Evolutionary conservation across 805 yeast species (phyloP).

Genomic region (Pichia thaimueangensis): DNA sequence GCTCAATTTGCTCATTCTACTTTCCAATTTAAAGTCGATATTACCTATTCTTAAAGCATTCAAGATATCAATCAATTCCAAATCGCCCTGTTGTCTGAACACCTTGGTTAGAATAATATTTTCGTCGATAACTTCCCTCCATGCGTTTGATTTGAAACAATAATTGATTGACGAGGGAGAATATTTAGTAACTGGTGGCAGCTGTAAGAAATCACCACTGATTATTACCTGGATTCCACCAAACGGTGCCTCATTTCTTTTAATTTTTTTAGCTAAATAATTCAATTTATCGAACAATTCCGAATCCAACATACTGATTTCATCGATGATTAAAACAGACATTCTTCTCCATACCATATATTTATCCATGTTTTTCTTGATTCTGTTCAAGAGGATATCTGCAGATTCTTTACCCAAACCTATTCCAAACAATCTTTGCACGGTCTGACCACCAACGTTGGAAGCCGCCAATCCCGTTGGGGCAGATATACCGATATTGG

Average conservation of each 20-base stretch:
- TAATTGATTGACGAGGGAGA: slow-evolving; percentile 39
- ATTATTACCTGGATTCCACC: slow-evolving; percentile 75
- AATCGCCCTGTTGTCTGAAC: slow-evolving; percentile 83
- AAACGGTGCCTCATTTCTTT: slow-evolving; percentile 49
- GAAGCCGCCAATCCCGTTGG: slow-evolving; percentile 83
- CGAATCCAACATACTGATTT: slow-evolving; percentile 76
- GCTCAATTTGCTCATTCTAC: slow-evolving; percentile 45
- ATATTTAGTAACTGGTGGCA: slow-evolving; percentile 72
- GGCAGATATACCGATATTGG: slow-evolving; percentile 68
- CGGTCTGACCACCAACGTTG: slow-evolving; percentile 71
- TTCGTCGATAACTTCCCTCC: slow-evolving; percentile 57
- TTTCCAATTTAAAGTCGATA: slow-evolving; percentile 42
- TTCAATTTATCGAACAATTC: slow-evolving; percentile 58
- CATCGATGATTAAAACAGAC: slow-evolving; percentile 66
- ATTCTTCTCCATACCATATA: slow-evolving; percentile 48
- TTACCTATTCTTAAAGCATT: slow-evolving; percentile 75
- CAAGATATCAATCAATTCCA: slow-evolving; percentile 66
- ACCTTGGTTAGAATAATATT: slow-evolving; percentile 73
- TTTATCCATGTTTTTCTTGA: slow-evolving; percentile 46
- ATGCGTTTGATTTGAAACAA: slow-evolving; percentile 68
- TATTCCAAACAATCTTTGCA: slow-evolving; percentile 73
- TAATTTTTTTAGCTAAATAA: slow-evolving; percentile 46
- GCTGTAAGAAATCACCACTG: slow-evolving; percentile 78
- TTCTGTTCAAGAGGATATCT: slow-evolving; percentile 40
- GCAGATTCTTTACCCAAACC: slow-evolving; percentile 61